Percentiles rank a stretch among this genome's conserved stretches.
These are phyloP conservation scores for Haberlea rhodopensis DNA, from an alignment of 257 asterid species.

Conservation along the genomic window DNA sequence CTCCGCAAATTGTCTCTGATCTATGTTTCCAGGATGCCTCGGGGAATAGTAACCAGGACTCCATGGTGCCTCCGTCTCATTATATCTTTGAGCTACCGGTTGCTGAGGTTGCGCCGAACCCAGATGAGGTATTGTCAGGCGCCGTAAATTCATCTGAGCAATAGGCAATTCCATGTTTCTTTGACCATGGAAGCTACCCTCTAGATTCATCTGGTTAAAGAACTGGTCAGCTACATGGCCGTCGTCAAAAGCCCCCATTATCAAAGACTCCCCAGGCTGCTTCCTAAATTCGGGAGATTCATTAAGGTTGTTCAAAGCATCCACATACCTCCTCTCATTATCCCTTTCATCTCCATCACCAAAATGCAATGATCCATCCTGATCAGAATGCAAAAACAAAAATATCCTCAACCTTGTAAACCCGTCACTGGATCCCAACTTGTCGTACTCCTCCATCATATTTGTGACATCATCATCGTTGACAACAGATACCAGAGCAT, in stretches of 20 bases:
- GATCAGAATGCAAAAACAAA: constrained; percentile 60
- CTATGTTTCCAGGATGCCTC: constrained; percentile 58
- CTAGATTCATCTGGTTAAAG: constrained; percentile 67
- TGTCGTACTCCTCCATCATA: constrained; percentile 99
- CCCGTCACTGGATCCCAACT: constrained; percentile 77
- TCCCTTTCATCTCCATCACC: constrained; percentile 92
- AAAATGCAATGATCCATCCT: constrained; percentile 70
- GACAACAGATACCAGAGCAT: constrained; percentile 93
- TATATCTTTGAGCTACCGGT: constrained; percentile 58
- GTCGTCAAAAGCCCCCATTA: constrained; percentile 57
- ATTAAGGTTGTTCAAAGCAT: constrained; percentile 89
- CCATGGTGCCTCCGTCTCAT: constrained; percentile 95
- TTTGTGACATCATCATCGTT: constrained; percentile 93
- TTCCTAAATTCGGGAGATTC: constrained; percentile 78
- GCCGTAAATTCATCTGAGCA: constrained; percentile 63
- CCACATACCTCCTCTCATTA: constrained; percentile 87
- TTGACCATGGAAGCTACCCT: constrained; percentile 64
- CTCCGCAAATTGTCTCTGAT: constrained; percentile 66
- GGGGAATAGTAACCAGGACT: constrained; percentile 95
- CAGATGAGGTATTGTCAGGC: constrained; percentile 67
- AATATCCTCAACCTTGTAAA: constrained; percentile 87
- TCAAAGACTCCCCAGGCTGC: constrained; percentile 48
- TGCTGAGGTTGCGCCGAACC: constrained; percentile 70
- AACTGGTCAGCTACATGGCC: constrained; percentile 62
- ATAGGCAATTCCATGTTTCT: constrained; percentile 75